Base-by-base conservation (phyloP, 129 eudicot species). In the Flaveria linearis region DNA sequence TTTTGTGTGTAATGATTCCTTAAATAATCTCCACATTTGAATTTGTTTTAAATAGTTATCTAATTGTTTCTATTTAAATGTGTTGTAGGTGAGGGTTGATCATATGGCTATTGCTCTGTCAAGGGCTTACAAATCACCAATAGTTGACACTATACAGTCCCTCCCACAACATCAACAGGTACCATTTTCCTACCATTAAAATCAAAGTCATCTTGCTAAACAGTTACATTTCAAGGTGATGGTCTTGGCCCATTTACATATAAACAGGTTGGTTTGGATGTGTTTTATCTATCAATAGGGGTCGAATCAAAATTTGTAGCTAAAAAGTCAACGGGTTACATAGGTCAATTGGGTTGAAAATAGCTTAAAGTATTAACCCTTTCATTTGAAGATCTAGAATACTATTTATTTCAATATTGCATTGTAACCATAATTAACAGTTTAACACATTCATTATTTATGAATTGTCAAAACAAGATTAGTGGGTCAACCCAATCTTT, bases 81-180 rank as follows among this genome's bases (percentile, higher is more conserved):
- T 75, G 65, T 78, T 69, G 77, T 81, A 95, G 97, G 99, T 95
- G 71, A 90, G 93, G 74, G 84, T 91, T 77, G 90, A 95, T 79
- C 99, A 95, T 76, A 91, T 95, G 96, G 99, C 96, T 58, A 65
- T 84, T 80, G 99, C 99, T 78, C 84, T 95, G 79, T 95, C 99
- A 77, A 95, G 91, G 88, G 86, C 96, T 16, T 95, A 68, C 68
- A 91, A 77, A 76, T 95, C 96, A 30, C 99, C 99, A 73, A 82
- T 89, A 56, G 95, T 95, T 7, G 99, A 91, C 77, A 95, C 95
- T 52, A 85, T 95, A 73, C 96, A 87, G 55, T 87, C 92, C 30
- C 96, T 95, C 69, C 99, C 99, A 25, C 99, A 91, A 72, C 99
- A 95, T 85, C 99, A 95, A 68, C 99, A 95, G 92, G 99, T 91